Percentiles rank a stretch among this genome's conserved stretches.
Evolutionary conservation across 1,284 basidiomycete species (phyloP).

Genomic region (Moesziomyces sp.): DNA sequence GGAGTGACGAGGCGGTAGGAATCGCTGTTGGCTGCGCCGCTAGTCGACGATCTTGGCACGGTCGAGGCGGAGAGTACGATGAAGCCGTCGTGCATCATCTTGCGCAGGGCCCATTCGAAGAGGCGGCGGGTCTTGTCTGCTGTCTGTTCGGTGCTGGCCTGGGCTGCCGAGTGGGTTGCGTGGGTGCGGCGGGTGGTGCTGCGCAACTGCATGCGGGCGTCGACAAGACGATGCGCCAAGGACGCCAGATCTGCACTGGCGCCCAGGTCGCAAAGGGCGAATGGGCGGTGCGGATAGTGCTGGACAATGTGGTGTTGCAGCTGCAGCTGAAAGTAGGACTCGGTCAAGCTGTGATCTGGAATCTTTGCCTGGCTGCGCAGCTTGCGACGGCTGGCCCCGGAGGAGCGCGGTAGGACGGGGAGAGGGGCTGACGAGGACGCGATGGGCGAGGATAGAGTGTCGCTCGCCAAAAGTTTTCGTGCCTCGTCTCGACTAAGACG

Average conservation of each 20-base stretch:
- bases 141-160: conserved; percentile 15
- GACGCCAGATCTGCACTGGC: conserved; percentile 6
- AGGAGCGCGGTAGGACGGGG: not conserved
- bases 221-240: conserved; percentile 30
- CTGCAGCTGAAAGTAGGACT: conserved; percentile 43
- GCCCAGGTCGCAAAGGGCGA: conserved; percentile 14
- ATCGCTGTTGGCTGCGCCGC: conserved; percentile 3
- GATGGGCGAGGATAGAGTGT: conserved; percentile 3
- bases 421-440: not conserved
- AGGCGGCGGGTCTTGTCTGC: conserved; percentile 28
- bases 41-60: not conserved
- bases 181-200: conserved; percentile 7
- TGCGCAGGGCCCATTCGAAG: conserved; percentile 40
- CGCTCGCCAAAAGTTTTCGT: conserved; percentile 15
- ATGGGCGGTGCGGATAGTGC: conserved; percentile 6
- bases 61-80: conserved; percentile 21
- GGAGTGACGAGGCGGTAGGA: conserved; percentile 29
- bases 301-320: conserved; percentile 35
- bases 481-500: conserved; percentile 23
- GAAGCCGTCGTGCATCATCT: conserved; percentile 51
- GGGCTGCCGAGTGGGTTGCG: not conserved
- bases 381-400: conserved; percentile 7
- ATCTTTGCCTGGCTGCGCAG: conserved; percentile 32
- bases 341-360: conserved; percentile 28
- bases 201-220: conserved; percentile 26